phyloP scores from a whole-genome alignment of 1,284 basidiomycete genomes.

The Leccinum griseonigrum region DNA sequence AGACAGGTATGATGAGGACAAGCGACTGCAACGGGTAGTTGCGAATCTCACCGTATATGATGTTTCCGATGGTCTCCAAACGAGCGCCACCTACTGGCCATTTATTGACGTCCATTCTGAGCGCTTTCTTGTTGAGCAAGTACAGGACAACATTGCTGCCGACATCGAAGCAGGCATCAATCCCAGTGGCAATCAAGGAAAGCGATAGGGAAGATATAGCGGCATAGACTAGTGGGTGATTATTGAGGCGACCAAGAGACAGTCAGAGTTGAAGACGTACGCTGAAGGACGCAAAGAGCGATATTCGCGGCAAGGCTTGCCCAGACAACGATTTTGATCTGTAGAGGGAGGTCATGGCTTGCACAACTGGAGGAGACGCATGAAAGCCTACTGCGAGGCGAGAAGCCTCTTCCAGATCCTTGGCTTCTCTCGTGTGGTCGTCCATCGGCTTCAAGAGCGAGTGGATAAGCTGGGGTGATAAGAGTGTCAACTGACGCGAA shows the following conservation, averaged over 20 bases:
- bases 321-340: conserved; percentile 88
- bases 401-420: conserved; percentile 57
- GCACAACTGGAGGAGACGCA: background rate
- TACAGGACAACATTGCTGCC: conserved; percentile 88
- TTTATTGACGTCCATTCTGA: conserved; percentile 71
- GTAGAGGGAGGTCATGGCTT: background rate
- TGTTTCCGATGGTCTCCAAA: conserved; percentile 89
- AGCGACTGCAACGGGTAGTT: background rate
- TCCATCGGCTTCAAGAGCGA: conserved; percentile 88
- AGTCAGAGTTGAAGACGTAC: conserved; percentile 39
- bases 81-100: conserved; percentile 92
- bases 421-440: conserved; percentile 75
- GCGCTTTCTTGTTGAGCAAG: conserved; percentile 77
- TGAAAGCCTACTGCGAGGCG: conserved; percentile 56
- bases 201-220: conserved; percentile 85
- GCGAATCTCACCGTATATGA: conserved; percentile 70
- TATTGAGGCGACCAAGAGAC: background rate
- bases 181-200: conserved; percentile 85
- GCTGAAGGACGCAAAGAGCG: conserved; percentile 62
- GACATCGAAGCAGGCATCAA: conserved; percentile 90
- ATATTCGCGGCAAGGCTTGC: conserved; percentile 81
- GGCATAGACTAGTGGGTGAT: conserved; percentile 64
- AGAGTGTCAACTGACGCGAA: conserved; percentile 7
- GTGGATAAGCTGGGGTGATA: conserved; percentile 62
- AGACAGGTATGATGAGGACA: conserved; percentile 17